Percentiles rank a stretch among this genome's conserved stretches.
Conservation (phyloP, 768 basidiomycete species). For the Amanita muscaria region DNA sequence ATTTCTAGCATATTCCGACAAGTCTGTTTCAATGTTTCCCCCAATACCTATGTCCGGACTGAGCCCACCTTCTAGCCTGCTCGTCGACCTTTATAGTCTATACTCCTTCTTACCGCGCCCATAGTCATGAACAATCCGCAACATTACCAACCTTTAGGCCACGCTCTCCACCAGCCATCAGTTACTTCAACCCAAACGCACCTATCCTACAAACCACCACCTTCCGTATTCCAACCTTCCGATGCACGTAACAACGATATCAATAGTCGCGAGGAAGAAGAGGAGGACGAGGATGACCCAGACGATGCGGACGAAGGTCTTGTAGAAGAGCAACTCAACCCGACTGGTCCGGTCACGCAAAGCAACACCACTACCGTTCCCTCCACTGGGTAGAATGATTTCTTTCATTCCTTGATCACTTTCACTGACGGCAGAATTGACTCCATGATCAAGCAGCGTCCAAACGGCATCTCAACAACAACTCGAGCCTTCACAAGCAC, state of each 20-base stretch:
- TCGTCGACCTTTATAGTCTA: not conserved
- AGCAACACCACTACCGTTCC: conserved; percentile 30
- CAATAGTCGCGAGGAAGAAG: conserved; percentile 28
- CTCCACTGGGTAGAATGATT: conserved; percentile 21
- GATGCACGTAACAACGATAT: conserved; percentile 6
- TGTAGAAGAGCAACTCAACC: conserved; percentile 58
- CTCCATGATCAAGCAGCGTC: conserved; percentile 8
- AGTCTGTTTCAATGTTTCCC: conserved; percentile 8
- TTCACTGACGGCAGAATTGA: not conserved
- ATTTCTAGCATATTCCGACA: conserved; percentile 13
- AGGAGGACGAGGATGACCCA: conserved; percentile 51
- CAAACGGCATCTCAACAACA: conserved; percentile 20
- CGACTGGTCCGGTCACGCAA: conserved; percentile 35
- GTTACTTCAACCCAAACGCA: conserved; percentile 18
- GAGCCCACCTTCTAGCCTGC: conserved; percentile 3
- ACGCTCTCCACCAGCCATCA: conserved; percentile 60
- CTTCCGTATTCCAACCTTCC: conserved; percentile 18
- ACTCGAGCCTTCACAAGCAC: conserved; percentile 19
- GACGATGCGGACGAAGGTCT: conserved; percentile 71
- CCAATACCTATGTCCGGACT: conserved; percentile 8
- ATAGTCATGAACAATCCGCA: conserved; percentile 58
- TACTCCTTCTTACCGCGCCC: conserved; percentile 4
- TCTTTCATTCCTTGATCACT: conserved; percentile 1
- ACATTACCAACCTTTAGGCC: conserved; percentile 73
- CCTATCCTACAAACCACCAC: conserved; percentile 18